Evolutionary conservation across 116 monocot species (phyloP), one percentile per base, ranked within the genome.

Genomic region (Zostera marina): DNA sequence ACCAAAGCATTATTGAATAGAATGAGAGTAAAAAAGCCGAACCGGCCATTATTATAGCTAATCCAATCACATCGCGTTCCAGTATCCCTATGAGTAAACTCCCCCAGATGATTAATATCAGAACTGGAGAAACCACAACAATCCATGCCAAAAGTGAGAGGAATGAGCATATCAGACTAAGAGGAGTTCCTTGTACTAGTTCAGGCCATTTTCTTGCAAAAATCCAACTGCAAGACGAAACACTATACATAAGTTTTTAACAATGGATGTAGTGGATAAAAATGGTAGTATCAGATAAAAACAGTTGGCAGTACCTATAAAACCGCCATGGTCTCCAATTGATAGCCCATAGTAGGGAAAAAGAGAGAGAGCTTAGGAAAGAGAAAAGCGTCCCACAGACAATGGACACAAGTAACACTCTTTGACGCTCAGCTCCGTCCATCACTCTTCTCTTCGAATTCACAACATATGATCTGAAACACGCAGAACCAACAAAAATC

Each of bases 1-100:
- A 96, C 89, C 96, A 96, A 47, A 96, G 82, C 96, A 96, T 96
- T 61, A 96, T 83, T 42, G 90, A 96, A 72, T 96, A 96, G 66
- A 96, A 96, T 42, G 90, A 85, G 48, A 96, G 56, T 42, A 96
- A 65, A 66, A 96, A 80, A 60, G 96, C 85, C n/a, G 78, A 71
- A 39, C 89, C 96, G 22, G 77, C 80, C 90, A 96, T 89, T 47
- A 96, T 89, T 20, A 89, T 74, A 71, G 96, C 96, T 48, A 89
- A 53, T 22, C 89, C 89, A 71, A 89, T 75, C 61, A 96, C 72
- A 73, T 89, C 74, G 25, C 83, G 66, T 47, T 66, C 77, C 40
- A 89, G 47, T 62, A 85, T 65, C 25, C 73, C 72, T 61, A 85
- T 89, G 16, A 96, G 68, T 59, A 68, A 66, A 63, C 74, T 60